Conservation (phyloP, 805 yeast genomes). For the Pichia ethanolica region DNA sequence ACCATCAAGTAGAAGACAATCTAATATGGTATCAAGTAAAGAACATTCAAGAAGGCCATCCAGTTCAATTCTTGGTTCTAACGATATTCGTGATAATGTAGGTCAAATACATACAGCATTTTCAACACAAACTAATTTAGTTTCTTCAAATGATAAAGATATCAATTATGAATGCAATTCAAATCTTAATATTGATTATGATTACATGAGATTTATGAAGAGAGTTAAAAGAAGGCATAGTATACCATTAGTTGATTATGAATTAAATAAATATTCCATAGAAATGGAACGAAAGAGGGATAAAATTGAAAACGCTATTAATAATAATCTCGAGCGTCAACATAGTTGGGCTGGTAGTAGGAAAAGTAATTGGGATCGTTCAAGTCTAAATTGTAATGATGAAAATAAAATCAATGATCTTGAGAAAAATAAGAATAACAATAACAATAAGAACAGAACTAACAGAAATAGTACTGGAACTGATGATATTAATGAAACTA, state of each 20-base stretch:
- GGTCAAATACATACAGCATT: background rate
- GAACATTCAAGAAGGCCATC: constrained; percentile 5
- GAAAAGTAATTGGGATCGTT: background rate
- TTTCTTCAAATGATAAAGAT: background rate
- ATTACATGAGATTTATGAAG: constrained; percentile 16
- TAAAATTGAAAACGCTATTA: constrained; percentile 4
- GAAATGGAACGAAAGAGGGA: constrained; percentile 13
- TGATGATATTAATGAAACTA: too few relatives aligned
- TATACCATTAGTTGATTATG: constrained; percentile 30
- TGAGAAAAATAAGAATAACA: background rate
- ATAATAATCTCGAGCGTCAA: constrained; percentile 13
- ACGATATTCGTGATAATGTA: background rate
- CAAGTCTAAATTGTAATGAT: background rate
- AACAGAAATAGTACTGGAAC: too few relatives aligned
- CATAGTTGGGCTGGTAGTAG: constrained; percentile 3
- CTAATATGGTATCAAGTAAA: background rate
- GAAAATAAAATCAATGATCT: background rate
- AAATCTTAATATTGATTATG: constrained; percentile 10
- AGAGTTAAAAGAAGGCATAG: constrained; percentile 32
- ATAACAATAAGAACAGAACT: too few relatives aligned
- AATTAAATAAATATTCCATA: constrained; percentile 26
- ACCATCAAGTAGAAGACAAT: background rate
- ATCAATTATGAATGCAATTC: too few relatives aligned
- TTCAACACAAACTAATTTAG: constrained; percentile 2
- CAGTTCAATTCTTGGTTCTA: background rate